Evolutionary conservation across 2,329 filamentous ascomycete species (phyloP).

Genomic region (Talaromyces sp.): DNA sequence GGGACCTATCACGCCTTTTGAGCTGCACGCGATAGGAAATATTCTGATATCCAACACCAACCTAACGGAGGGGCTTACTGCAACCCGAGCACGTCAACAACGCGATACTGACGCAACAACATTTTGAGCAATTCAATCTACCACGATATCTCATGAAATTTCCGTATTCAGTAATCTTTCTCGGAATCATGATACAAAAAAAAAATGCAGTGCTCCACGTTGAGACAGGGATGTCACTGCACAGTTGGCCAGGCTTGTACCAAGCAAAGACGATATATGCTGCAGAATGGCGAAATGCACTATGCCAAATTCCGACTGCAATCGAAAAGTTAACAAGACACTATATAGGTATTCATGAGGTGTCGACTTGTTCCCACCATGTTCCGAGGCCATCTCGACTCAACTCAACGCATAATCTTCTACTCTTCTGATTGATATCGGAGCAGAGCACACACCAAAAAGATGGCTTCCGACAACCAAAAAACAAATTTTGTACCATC

Average conservation of each 20-base stretch:
- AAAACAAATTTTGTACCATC: neutral
- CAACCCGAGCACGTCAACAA: slow-evolving; percentile 20
- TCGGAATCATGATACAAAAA: neutral
- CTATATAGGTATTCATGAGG: neutral
- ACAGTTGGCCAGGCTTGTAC: neutral
- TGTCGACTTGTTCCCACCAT: neutral
- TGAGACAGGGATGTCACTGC: neutral
- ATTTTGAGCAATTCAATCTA: neutral
- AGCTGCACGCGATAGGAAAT: neutral
- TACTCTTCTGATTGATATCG: neutral
- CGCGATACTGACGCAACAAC: slow-evolving; percentile 13
- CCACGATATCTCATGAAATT: neutral
- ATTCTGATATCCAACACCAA: neutral
- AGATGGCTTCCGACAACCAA: neutral
- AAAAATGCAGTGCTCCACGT: neutral
- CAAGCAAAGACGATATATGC: slow-evolving; percentile 9
- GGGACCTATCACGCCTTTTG: neutral
- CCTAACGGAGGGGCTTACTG: neutral
- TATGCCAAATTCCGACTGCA: neutral
- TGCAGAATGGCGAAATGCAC: slow-evolving; percentile 4
- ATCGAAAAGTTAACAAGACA: too few species aligned
- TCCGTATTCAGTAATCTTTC: neutral
- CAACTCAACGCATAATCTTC: too few species aligned
- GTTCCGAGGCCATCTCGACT: neutral
- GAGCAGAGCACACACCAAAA: neutral